A percentile compares a stretch with the other conserved stretches of the same genome.
Evolutionary conservation across 768 basidiomycete genomes (phyloP).

Genomic region (Nevesoporus exiguus): DNA sequence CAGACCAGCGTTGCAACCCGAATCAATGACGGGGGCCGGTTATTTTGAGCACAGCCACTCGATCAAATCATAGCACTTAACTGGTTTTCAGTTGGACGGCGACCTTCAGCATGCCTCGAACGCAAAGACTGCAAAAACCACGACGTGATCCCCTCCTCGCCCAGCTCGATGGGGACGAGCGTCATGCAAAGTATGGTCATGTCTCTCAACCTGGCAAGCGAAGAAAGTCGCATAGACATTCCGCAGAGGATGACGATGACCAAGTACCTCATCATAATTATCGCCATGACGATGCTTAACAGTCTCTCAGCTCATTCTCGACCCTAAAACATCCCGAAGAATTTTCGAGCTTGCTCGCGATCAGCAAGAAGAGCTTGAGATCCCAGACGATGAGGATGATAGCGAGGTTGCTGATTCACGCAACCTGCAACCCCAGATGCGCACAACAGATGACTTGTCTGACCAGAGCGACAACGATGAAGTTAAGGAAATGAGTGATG

Average conservation of each 20-base stretch:
- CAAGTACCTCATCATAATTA: slow-evolving; percentile 42
- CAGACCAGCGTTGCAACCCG: not conserved
- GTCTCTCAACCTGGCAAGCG: slow-evolving; percentile 74
- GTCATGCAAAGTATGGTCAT: slow-evolving; percentile 72
- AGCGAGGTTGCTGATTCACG: slow-evolving; percentile 26
- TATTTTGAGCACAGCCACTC: slow-evolving; percentile 11
- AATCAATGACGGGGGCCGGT: not conserved
- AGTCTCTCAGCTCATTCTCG: slow-evolving; percentile 56
- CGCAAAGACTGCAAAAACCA: slow-evolving; percentile 50
- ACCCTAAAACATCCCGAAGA: slow-evolving; percentile 76
- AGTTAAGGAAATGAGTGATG: slow-evolving; percentile 17
- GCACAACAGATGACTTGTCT: slow-evolving; percentile 47
- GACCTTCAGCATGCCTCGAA: slow-evolving; percentile 58
- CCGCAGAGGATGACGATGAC: slow-evolving; percentile 50
- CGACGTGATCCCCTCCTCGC: slow-evolving; percentile 87
- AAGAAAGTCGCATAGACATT: slow-evolving; percentile 51
- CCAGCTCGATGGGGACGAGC: slow-evolving; percentile 79
- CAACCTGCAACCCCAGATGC: slow-evolving; percentile 25
- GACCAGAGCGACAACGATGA: slow-evolving; percentile 50
- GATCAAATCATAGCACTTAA: not conserved
- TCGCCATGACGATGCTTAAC: slow-evolving; percentile 1
- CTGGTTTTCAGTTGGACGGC: not conserved
- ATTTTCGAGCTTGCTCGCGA: slow-evolving; percentile 91
- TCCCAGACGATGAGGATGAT: slow-evolving; percentile 54
- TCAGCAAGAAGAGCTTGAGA: slow-evolving; percentile 87